These are phyloP conservation scores for Hygrocybe punicea DNA, from an alignment of 768 basidiomycete species.

Conservation along the genomic window DNA sequence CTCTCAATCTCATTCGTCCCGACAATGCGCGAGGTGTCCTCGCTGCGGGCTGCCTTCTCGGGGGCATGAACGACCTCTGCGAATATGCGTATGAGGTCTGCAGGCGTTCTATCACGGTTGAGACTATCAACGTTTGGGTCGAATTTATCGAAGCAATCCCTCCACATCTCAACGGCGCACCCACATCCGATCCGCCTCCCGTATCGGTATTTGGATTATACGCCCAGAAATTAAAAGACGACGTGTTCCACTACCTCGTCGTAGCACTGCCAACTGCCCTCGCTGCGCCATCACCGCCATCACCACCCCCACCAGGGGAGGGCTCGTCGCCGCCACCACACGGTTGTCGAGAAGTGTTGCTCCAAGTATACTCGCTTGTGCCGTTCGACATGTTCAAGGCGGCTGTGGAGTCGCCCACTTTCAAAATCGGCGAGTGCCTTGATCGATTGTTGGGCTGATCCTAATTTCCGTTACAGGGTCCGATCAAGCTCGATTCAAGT, in stretches of 20 bases:
- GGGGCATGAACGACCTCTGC: constrained; percentile 84
- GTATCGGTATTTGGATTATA: constrained; percentile 72
- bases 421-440: constrained; percentile 65
- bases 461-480: constrained; percentile 44
- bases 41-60: constrained; percentile 79
- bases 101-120: constrained; percentile 69
- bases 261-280: constrained; percentile 67
- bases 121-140: constrained; percentile 74
- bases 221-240: constrained; percentile 70
- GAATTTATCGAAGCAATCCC: constrained; percentile 66
- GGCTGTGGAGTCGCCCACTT: constrained; percentile 73
- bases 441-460: no score
- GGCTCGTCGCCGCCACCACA: constrained; percentile 40
- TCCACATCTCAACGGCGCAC: constrained; percentile 47
- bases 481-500: constrained; percentile 85
- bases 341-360: constrained; percentile 62
- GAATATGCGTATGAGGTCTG: constrained; percentile 75
- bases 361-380: constrained; percentile 72
- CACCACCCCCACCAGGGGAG: no score
- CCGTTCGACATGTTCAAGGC: constrained; percentile 88
- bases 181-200: constrained; percentile 47
- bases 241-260: constrained; percentile 75
- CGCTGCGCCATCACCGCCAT: constrained; percentile 44
- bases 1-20: constrained; percentile 63
- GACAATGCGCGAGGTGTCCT: constrained; percentile 83